These are phyloP conservation scores for Hyaloperonospora brassicae DNA, from an alignment of 352 stramenopile species.

Conservation along the genomic window DNA sequence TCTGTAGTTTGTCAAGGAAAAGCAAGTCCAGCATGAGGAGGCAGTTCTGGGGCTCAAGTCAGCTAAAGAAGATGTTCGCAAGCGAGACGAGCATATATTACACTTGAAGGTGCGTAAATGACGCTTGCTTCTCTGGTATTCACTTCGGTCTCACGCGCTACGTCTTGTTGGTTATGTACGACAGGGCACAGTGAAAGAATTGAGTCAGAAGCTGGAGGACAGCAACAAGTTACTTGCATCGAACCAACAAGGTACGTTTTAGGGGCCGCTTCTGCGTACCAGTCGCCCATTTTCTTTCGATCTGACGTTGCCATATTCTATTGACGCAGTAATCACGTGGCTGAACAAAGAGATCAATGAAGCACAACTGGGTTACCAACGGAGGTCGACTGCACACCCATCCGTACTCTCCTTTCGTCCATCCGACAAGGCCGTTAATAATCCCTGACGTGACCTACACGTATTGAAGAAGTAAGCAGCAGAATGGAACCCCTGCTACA, in stretches of 20 bases:
- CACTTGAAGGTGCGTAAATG: conserved; percentile 39
- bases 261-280: neutral
- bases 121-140: neutral
- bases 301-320: neutral
- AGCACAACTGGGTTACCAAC: conserved; percentile 65
- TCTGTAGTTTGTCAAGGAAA: conserved; percentile 60
- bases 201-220: conserved; percentile 81
- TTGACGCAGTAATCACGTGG: conserved; percentile 73
- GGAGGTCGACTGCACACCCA: conserved; percentile 49
- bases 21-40: conserved; percentile 65
- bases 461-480: neutral
- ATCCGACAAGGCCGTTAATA: conserved; percentile 33
- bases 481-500: neutral
- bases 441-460: neutral
- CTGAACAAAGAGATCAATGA: conserved; percentile 90
- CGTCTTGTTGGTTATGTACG: conserved; percentile 1
- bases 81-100: conserved; percentile 58
- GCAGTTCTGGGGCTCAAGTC: conserved; percentile 52
- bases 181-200: conserved; percentile 56
- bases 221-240: conserved; percentile 83
- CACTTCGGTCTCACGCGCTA: neutral
- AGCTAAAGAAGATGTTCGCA: conserved; percentile 56
- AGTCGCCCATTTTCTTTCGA: neutral
- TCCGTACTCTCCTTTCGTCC: conserved; percentile 65
- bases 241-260: conserved; percentile 75